Evolutionary conservation across 2,329 filamentous ascomycete genomes (phyloP).

Genomic region (Trichoderma harzianum): DNA sequence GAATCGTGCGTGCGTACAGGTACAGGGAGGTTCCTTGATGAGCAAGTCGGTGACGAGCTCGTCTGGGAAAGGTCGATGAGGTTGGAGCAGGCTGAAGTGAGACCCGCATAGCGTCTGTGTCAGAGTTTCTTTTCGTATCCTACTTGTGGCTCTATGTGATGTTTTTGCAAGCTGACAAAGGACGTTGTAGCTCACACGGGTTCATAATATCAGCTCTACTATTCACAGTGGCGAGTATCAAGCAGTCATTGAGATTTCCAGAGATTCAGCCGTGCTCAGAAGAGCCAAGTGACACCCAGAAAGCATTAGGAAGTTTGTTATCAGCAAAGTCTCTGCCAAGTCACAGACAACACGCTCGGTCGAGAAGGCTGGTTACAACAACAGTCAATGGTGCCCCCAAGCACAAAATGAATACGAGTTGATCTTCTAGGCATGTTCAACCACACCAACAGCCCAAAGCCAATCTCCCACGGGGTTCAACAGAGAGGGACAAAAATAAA

Average conservation of each 20-base stretch:
- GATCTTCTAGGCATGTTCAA: constrained; percentile 6
- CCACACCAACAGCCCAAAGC: background rate
- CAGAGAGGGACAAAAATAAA: background rate
- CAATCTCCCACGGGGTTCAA: background rate
- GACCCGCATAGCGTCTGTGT: background rate
- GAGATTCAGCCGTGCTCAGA: background rate
- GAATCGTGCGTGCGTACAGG: background rate
- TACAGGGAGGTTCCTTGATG: background rate
- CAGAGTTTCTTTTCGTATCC: background rate
- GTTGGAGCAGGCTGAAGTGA: background rate
- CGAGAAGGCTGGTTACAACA: background rate
- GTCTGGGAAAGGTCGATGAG: background rate
- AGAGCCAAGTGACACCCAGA: background rate
- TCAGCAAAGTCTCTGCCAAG: constrained; percentile 1
- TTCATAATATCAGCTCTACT: background rate
- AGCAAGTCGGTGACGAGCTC: background rate
- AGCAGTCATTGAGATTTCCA: background rate
- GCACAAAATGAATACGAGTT: constrained; percentile 15
- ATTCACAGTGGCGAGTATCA: background rate
- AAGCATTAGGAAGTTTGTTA: background rate
- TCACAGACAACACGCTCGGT: background rate
- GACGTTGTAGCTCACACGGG: background rate
- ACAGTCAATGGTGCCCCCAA: background rate
- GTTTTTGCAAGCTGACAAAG: background rate
- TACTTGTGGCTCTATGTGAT: background rate